Conservation (phyloP, 257 asterid species). For the Rhazya stricta region DNA sequence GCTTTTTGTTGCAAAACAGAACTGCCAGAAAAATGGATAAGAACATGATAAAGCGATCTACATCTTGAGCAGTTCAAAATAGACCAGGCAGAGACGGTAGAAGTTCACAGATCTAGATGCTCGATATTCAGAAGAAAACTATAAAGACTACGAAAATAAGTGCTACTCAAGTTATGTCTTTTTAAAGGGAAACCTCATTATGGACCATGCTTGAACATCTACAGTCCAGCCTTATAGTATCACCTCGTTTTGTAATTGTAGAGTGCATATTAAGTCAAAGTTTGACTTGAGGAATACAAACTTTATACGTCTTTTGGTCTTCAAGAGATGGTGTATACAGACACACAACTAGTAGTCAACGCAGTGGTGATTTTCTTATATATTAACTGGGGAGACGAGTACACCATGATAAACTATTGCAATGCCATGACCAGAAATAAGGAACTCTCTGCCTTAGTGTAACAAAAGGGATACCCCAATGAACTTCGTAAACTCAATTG, state of each 20-base stretch:
- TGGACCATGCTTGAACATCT: neutral
- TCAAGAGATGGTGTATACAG: neutral
- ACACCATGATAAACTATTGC: neutral
- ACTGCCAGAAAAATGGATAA: conserved; percentile 24
- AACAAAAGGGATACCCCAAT: neutral
- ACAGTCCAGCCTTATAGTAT: neutral
- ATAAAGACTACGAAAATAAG: neutral
- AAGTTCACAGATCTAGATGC: neutral
- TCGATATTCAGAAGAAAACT: neutral
- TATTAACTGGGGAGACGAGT: neutral
- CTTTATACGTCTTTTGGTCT: neutral
- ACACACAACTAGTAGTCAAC: neutral
- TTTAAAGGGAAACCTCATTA: neutral
- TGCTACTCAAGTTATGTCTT: neutral
- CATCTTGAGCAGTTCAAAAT: neutral
- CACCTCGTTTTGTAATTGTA: too few relatives aligned
- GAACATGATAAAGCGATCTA: neutral
- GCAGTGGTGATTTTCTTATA: neutral
- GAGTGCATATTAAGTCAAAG: neutral
- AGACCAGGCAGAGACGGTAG: neutral
- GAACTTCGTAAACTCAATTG: neutral
- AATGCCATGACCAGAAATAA: neutral
- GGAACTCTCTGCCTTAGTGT: neutral
- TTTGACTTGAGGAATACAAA: neutral
- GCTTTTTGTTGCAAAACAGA: conserved; percentile 18